Evolutionary conservation across 78 protist species (phyloP).

Genomic region (Parvularia atlantis): DNA sequence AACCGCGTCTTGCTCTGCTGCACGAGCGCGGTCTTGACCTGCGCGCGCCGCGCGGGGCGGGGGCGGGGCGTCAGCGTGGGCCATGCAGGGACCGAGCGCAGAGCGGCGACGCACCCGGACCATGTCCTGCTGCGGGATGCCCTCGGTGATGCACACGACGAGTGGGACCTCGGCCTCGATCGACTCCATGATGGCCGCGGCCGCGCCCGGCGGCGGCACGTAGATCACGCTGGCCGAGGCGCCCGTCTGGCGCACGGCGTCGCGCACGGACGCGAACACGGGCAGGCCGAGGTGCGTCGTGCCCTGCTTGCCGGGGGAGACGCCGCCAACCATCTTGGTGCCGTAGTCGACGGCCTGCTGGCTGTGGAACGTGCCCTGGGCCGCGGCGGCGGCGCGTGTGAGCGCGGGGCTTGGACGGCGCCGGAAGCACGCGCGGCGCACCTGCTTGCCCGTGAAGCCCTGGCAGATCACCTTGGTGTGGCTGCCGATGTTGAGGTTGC

Average conservation of each 20-base stretch:
- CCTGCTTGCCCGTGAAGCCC: conserved; percentile 96
- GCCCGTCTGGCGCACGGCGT: conserved; percentile 71
- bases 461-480: conserved; percentile 96
- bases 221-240: conserved; percentile 91
- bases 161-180: conserved; percentile 85
- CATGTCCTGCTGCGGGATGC: conserved; percentile 88
- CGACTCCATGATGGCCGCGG: conserved; percentile 88
- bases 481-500: conserved; percentile 45
- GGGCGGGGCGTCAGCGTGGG: too few species aligned
- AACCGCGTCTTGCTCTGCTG: conserved; percentile 75
- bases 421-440: background rate
- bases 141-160: conserved; percentile 95
- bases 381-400: too few species aligned
- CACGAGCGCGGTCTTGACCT: conserved; percentile 65
- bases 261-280: conserved; percentile 80
- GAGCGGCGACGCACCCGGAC: conserved; percentile 30
- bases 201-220: conserved; percentile 80
- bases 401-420: too few species aligned
- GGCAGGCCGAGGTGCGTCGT: conserved; percentile 78
- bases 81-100: too few species aligned
- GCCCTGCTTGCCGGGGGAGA: conserved; percentile 91
- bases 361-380: conserved; percentile 90
- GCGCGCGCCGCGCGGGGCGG: too few species aligned
- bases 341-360: conserved; percentile 92
- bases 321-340: conserved; percentile 96